Evolutionary conservation across 73 alveolate species (phyloP), one percentile per base, ranked within the genome.

Genomic region (Uronychia setigera): DNA sequence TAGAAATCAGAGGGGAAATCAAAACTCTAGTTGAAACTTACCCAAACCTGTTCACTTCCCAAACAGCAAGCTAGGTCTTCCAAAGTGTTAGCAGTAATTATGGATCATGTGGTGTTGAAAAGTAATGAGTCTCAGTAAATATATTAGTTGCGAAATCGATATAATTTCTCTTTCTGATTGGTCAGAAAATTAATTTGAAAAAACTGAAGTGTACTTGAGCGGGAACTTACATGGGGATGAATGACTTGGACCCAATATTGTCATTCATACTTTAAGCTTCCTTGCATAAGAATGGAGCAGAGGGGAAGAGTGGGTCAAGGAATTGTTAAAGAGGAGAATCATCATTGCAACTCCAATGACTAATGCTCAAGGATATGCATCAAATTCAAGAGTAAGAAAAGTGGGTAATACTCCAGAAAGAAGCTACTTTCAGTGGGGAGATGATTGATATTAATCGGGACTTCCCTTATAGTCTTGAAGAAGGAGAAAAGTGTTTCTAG

Each of bases 191-290:
- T 74, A 87, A 76, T 80, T 75, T 58, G 94, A 92, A 59, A 92
- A 95, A 60, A 98, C 98, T 1, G 92, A 95, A 84, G 93, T 93
- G 27, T 97, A 95, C 83, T 83, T 46, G n/a, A 46, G 67, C 60
- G 99, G 99, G 14, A 81, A 95, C 13, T 86, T 98, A 31, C 99
- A 98, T 80, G 99, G 99, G 27, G 96, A 98, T 84, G 99, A 98
- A 87, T 89, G 94, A 58, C 82, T 98, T 32, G 99, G 99, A 31
- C 98, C 99, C 13, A 80, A 93, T 32, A 93, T 93, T n/a, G 88
- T 96, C 77, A 60, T 92, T 46, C 98, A 98, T 59, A 33, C 83
- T 19, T 57, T 87, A 0, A 91, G 85, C 33, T 90, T 80, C 77
- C 81, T 97, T 32, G 82, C 95, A n/a, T n/a, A n/a, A n/a, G n/a